Evolutionary conservation across 345 rosid genomes (phyloP).

Genomic region (Pistacia atlantica): DNA sequence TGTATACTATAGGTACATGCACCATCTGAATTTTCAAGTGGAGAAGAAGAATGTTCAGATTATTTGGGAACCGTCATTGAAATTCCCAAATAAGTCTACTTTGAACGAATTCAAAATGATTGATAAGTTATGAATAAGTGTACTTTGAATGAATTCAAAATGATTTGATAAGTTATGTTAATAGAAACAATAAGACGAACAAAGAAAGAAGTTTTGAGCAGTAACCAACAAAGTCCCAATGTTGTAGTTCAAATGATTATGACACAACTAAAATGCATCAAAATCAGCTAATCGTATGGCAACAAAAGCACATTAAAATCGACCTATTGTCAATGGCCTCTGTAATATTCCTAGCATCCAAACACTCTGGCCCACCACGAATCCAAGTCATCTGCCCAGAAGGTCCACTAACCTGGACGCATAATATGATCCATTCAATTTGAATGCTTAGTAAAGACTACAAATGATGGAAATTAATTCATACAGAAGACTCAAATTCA

Average conservation of each 20-base stretch:
- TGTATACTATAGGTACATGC: not conserved
- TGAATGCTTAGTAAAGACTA: not conserved
- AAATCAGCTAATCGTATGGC: not conserved
- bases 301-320: constrained; percentile 14
- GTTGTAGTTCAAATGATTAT: constrained; percentile 10
- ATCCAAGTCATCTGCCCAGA: constrained; percentile 72
- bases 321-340: constrained; percentile 60
- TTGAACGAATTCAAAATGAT: not conserved
- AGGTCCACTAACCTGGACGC: constrained; percentile 54
- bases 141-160: too few species aligned
- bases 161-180: too few species aligned
- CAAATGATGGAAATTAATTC: not conserved
- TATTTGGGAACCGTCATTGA: not conserved
- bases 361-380: constrained; percentile 52
- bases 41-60: not conserved
- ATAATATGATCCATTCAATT: not conserved
- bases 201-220: constrained; percentile 1
- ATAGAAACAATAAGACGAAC: not conserved
- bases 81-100: not conserved
- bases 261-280: not conserved
- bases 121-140: not conserved
- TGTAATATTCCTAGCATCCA: constrained; percentile 53
- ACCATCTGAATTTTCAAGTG: not conserved
- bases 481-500: not conserved
- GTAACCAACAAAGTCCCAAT: not conserved